Percentiles rank a stretch among this genome's conserved stretches.
Evolutionary conservation across 179 eudicot species (phyloP).

Genomic region (Heliamphora pulchella): DNA sequence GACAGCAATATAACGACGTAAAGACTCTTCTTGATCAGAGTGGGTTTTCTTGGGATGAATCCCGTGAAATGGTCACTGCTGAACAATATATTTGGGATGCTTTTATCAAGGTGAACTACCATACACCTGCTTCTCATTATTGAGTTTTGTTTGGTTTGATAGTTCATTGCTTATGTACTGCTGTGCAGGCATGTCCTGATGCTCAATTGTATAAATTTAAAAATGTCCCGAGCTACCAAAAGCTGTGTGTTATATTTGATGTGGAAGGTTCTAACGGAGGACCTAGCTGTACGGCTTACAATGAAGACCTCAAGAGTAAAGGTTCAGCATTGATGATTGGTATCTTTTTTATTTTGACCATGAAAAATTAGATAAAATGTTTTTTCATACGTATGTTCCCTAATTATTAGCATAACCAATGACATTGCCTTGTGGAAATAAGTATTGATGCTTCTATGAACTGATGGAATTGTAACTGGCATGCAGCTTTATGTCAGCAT

Average conservation of each 20-base stretch:
- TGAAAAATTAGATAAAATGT: background rate
- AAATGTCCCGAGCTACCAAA: constrained; percentile 24
- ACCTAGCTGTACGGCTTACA: constrained; percentile 1
- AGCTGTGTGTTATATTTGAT: constrained; percentile 23
- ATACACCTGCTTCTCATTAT: background rate
- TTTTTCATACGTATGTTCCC: background rate
- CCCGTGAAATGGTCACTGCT: constrained; percentile 28
- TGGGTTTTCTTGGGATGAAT: constrained; percentile 28
- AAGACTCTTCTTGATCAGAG: constrained; percentile 17
- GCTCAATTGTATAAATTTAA: constrained; percentile 25
- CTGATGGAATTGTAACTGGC: background rate
- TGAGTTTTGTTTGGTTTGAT: background rate
- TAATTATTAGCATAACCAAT: background rate
- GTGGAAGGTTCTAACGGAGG: constrained; percentile 18
- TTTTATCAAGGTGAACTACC: constrained; percentile 20
- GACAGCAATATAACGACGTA: constrained; percentile 24
- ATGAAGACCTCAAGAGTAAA: constrained; percentile 3
- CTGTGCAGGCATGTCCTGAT: constrained; percentile 24
- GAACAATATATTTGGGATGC: constrained; percentile 27
- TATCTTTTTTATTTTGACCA: background rate
- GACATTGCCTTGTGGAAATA: background rate
- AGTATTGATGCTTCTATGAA: background rate
- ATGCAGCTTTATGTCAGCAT: background rate
- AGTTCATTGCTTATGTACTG: background rate
- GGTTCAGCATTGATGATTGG: constrained; percentile 7